Evolutionary conservation across 1,284 basidiomycete species (phyloP), one percentile per base, ranked within the genome.

Genomic region (Marasmius fiardii): DNA sequence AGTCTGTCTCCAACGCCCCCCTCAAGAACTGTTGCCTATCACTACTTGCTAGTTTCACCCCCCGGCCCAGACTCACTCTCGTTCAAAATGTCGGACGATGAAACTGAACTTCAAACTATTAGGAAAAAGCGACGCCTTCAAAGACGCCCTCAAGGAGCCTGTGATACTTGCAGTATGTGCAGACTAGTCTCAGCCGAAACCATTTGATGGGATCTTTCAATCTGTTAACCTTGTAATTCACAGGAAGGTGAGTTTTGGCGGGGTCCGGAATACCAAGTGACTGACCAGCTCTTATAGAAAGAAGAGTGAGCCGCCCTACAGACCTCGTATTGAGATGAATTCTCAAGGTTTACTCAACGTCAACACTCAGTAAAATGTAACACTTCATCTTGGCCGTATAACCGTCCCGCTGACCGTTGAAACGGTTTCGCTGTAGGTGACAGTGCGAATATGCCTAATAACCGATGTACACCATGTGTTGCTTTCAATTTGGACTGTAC

Each of bases 381-480:
- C 63, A 43, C 11, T 43, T 23, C 23, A 21, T n/a, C 16, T n/a
- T 18, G 16, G 11, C 39, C 39, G 39, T 7, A 41, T 41, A 41
- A 20, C 39, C 39, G 39, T 31, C n/a, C n/a, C n/a, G n/a, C n/a
- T n/a, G 43, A 16, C 43, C 7, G 8, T 21, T 34, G 4, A 31
- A 20, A 20, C n/a, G n/a, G n/a, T n/a, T n/a, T n/a, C n/a, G n/a
- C 24, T 48, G 18, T 58, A 80, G 79, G 81, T 58, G 77, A 82
- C 64, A 80, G 79, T 52, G 74, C 74, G 20, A 71, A 73, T 58
- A 82, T 78, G 76, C 77, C 79, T 11, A 73, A 74, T 45, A 81
- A 79, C 57, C 71, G 70, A 34, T 91, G 89, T 66, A 82, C 87
- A 1, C 88, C 87, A 66, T 91, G 88, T 67, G 71, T 78, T 44